Evolutionary conservation across 2,329 filamentous ascomycete genomes (phyloP), one percentile per base, ranked within the genome.

Genomic region (Aspergillus amoenus): DNA sequence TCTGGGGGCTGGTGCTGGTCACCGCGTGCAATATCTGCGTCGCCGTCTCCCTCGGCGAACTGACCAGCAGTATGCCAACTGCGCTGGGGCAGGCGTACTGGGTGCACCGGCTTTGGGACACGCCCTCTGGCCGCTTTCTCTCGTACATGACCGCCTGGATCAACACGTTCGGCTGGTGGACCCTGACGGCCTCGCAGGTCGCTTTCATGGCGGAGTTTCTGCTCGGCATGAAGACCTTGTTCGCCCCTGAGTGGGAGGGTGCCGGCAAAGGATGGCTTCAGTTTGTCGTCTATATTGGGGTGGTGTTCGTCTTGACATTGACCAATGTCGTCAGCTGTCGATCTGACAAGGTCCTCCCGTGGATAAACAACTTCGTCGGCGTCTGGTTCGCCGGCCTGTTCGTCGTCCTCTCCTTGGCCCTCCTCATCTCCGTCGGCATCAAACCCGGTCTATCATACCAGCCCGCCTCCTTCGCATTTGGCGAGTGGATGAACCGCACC

Each of bases 1-100:
- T 90, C 58, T 90, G 84, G 80, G 88, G 88, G 43, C 90, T 83
- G 84, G 78, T 88, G 17, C 69, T 87, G 37, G 81, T 89, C 15
- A 85, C 84, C 3, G 69, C 86, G 46, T 82, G 88, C 62, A 86
- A 84, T 9, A 73, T 85, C 42, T 79, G 78, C 59, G 87, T 89
- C 58, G 86, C 85, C 40, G 82, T 83, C 18, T 87, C 84, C 13
- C 75, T 89, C 47, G 86, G 85, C 13, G 86, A 89, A 70, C 88
- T 89, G 55, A 87, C 84, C 68, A 84, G 81, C 60, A 79, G 78
- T 60, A 85, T 85, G 82, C 84, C 84, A 4, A 85, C 83, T 0
- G 83, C 83, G 0, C 71, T 85, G 2, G 84, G 84, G 0, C 84
- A 86, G 69, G 83, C 82, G 0, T 85, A 82, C 67, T 86, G 83